phyloP scores from a whole-genome alignment of 1,139 yeast genomes.

The Candida smagusa region DNA sequence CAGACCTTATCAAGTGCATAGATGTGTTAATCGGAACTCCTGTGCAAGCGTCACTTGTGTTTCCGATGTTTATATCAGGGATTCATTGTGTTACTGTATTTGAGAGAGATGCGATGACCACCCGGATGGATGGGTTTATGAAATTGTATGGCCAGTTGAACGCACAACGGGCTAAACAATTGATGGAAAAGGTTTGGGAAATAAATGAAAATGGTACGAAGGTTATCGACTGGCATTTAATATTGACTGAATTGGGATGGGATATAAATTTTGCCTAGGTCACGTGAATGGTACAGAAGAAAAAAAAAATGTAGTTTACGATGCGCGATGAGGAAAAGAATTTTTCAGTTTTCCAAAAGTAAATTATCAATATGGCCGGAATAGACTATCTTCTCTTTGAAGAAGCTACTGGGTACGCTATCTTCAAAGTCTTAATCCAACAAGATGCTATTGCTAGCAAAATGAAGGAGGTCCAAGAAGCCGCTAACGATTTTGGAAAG shows the following conservation, averaged over 20 bases:
- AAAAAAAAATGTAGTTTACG: no score
- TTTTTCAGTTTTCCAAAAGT: slow-evolving; percentile 11
- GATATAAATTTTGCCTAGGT: slow-evolving; percentile 65
- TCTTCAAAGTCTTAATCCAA: slow-evolving; percentile 89
- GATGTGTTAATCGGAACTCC: slow-evolving; percentile 64
- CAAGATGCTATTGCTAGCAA: slow-evolving; percentile 94
- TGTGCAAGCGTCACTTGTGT: slow-evolving; percentile 69
- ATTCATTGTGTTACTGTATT: slow-evolving; percentile 54
- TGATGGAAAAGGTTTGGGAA: slow-evolving; percentile 55
- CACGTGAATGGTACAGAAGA: neutral
- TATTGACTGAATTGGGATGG: slow-evolving; percentile 70
- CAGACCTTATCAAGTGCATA: slow-evolving; percentile 53
- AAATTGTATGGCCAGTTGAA: slow-evolving; percentile 67
- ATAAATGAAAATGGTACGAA: slow-evolving; percentile 34
- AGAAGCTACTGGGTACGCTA: slow-evolving; percentile 98
- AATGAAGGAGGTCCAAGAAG: slow-evolving; percentile 91
- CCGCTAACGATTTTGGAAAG: slow-evolving; percentile 79
- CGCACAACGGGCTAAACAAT: slow-evolving; percentile 53
- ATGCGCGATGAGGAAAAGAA: slow-evolving; percentile 17
- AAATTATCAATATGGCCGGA: slow-evolving; percentile 45
- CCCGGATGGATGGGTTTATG: slow-evolving; percentile 54
- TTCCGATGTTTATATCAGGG: slow-evolving; percentile 77
- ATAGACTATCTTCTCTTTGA: slow-evolving; percentile 93
- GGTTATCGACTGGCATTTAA: slow-evolving; percentile 62
- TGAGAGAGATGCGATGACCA: slow-evolving; percentile 51